These are phyloP conservation scores for Evernia prunastri DNA, from an alignment of 495 filamentous ascomycete species.

Conservation along the genomic window DNA sequence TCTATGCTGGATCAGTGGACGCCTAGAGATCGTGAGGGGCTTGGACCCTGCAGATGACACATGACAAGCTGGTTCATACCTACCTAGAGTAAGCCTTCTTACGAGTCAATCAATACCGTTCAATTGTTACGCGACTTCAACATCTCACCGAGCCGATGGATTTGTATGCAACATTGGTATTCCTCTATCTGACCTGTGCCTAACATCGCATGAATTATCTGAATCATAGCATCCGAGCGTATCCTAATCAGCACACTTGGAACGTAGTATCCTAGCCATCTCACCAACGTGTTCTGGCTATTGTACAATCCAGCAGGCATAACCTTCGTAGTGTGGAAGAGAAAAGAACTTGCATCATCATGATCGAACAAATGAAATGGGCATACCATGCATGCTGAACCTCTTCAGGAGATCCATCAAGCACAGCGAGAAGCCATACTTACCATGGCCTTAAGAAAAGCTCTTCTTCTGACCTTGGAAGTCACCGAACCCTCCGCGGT, in stretches of 20 bases:
- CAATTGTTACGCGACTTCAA: not conserved
- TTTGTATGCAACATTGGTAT: conserved; percentile 2
- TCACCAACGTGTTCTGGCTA: not conserved
- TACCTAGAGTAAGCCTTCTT: too few species aligned
- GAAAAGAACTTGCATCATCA: not conserved
- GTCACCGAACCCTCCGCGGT: conserved; percentile 69
- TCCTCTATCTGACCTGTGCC: conserved; percentile 3
- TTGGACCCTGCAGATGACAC: not conserved
- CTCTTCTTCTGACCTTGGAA: conserved; percentile 90
- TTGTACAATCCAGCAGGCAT: not conserved
- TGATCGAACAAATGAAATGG: not conserved
- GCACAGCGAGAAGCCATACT: not conserved
- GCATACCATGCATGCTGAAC: not conserved
- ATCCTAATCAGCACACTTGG: not conserved
- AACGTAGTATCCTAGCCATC: conserved; percentile 3
- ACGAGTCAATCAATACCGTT: too few species aligned
- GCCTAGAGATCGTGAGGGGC: too few species aligned
- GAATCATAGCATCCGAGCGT: not conserved
- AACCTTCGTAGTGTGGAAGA: not conserved
- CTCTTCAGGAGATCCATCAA: not conserved
- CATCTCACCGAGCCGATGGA: not conserved
- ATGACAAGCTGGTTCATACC: too few species aligned
- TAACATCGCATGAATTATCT: not conserved
- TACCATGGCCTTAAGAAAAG: conserved; percentile 49
- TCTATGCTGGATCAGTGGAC: too few species aligned